Base-by-base conservation (phyloP, 768 basidiomycete genomes). In the Podaxis pistillaris region DNA sequence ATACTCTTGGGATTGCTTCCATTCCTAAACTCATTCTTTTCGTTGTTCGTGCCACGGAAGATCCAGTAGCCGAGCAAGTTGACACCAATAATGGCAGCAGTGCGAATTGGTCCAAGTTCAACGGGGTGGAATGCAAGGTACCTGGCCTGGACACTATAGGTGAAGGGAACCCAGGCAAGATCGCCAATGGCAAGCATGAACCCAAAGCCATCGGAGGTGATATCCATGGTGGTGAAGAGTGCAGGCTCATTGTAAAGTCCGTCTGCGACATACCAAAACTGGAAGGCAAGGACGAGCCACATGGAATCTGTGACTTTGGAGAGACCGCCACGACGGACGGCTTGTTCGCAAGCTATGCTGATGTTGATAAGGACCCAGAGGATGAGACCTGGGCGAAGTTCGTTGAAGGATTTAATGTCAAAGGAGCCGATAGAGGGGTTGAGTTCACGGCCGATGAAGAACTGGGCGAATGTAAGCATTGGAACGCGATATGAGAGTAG, bases 131-230 rank as follows among this genome's bases (percentile, higher is more conserved):
- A 96, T n/a, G 89, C 96, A 64, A 99, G 87, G 75, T 92, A 99
- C 56, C 95, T 90, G 0, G 96, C 93, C 77, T 98, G 96, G 13
- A 98, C 86, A 33, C 87, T 87, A 76, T 98, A 99, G 15, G 87
- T 88, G 75, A 98, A 96, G 11, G 96, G 96, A 11, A 99, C 93
- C 91, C 93, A 98, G 19, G 87, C 76, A 30, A 98, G 84, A 70
- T 98, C 94, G 46, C 97, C 96, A 52, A 96, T 84, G 4, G 94
- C 77, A 30, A 99, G 89, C 97, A 99, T 99, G 83, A 95, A 98
- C 6, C 97, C 97, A 69, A 98, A 98, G 11, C 97, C 97, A 68
- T 99, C 97, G 11, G 91, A 92, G 2, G 90, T 96, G 71, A 99
- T 96, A 70, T 99, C 97, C 93, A 99, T 99, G 3, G 91, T 94